phyloP scores from a whole-genome alignment of 2,329 filamentous ascomycete species.

The Aspergillus clavatus region DNA sequence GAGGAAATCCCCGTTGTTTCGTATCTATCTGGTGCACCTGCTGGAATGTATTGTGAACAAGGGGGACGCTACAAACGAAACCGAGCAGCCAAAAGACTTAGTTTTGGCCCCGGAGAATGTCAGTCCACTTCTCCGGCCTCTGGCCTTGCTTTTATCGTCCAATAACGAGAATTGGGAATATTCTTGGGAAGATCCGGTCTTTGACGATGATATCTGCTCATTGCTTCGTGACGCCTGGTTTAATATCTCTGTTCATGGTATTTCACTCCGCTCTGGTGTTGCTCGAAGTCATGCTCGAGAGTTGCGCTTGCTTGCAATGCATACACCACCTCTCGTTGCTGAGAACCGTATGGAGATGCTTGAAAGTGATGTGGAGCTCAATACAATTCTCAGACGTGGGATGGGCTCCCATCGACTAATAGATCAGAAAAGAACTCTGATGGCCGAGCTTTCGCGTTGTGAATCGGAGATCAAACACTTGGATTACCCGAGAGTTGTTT shows the following conservation, averaged over 20 bases:
- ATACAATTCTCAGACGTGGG: constrained; percentile 83
- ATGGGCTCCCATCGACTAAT: constrained; percentile 67
- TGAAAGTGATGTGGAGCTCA: constrained; percentile 95
- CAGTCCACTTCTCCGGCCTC: constrained; percentile 74
- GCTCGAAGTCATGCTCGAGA: constrained; percentile 70
- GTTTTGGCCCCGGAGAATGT: constrained; percentile 84
- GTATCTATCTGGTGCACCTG: constrained; percentile 77
- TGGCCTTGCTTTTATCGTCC: constrained; percentile 75
- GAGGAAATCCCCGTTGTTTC: constrained; percentile 68
- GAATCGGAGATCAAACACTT: constrained; percentile 74
- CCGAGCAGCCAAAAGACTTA: constrained; percentile 70
- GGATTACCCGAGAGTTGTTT: constrained; percentile 86
- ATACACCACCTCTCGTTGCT: constrained; percentile 81
- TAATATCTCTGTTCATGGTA: constrained; percentile 92
- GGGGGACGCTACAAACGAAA: constrained; percentile 75
- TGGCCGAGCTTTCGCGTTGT: constrained; percentile 67
- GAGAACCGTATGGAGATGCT: constrained; percentile 84
- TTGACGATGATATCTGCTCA: constrained; percentile 64
- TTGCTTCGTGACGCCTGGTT: constrained; percentile 93
- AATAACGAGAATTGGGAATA: constrained; percentile 16
- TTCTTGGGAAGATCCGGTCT: constrained; percentile 31
- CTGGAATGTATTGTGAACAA: constrained; percentile 85
- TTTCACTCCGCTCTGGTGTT: constrained; percentile 67
- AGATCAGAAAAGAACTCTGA: constrained; percentile 74
- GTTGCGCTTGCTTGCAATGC: constrained; percentile 75